Conservation (phyloP, 805 yeast species). For the Kurtzmaniella cleridarum region DNA sequence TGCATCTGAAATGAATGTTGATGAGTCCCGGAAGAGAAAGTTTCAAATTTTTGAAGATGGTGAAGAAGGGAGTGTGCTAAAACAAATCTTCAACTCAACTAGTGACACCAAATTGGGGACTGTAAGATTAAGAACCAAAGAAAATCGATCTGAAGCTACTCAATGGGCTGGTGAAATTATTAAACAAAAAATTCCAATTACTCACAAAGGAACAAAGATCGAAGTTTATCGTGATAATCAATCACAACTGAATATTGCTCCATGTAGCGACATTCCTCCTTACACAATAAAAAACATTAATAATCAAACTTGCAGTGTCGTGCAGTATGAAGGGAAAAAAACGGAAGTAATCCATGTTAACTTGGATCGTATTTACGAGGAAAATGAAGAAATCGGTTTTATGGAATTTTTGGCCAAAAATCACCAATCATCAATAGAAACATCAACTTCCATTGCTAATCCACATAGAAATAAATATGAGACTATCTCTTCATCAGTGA, state of each 20-base stretch:
- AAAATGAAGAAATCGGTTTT: slow-evolving; percentile 46
- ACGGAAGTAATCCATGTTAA: slow-evolving; percentile 58
- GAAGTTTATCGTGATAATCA: slow-evolving; percentile 21
- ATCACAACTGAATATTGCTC: slow-evolving; percentile 7
- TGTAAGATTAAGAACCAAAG: slow-evolving; percentile 50
- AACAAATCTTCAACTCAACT: slow-evolving; percentile 18
- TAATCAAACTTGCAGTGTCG: slow-evolving; percentile 2
- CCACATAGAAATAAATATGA: slow-evolving; percentile 3
- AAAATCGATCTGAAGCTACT: slow-evolving; percentile 49
- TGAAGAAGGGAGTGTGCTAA: slow-evolving; percentile 10
- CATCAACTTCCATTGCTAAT: not conserved
- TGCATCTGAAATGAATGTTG: not conserved
- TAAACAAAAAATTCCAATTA: slow-evolving; percentile 27
- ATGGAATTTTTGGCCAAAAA: slow-evolving; percentile 55
- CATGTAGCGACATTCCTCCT: slow-evolving; percentile 4
- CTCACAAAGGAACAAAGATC: slow-evolving; percentile 25
- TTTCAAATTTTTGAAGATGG: slow-evolving; percentile 40
- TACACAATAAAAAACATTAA: not conserved
- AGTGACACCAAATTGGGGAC: slow-evolving; percentile 49
- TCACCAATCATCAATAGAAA: slow-evolving; percentile 8
- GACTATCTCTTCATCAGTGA: slow-evolving; percentile 5
- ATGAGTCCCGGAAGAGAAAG: slow-evolving; percentile 20
- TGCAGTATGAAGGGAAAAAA: slow-evolving; percentile 47
- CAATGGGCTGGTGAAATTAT: slow-evolving; percentile 63
- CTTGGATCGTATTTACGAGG: slow-evolving; percentile 50